Conservation (phyloP, 2,329 filamentous ascomycete species). For the Escovopsis sp. region DNA sequence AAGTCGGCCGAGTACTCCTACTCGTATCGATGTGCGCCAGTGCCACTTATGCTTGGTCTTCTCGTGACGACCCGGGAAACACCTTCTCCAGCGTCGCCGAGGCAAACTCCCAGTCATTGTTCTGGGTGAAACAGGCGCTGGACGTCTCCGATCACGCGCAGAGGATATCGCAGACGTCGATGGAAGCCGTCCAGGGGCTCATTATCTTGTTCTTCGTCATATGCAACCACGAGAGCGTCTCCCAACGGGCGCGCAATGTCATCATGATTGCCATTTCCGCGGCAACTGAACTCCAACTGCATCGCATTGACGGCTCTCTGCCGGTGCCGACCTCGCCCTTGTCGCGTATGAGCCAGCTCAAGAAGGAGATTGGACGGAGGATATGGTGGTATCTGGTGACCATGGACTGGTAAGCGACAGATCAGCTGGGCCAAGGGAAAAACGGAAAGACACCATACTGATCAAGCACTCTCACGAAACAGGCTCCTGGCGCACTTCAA, state of each 20-base stretch:
- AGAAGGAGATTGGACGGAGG: constrained; percentile 24
- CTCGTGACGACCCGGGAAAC: constrained; percentile 12
- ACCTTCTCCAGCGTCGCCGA: constrained; percentile 14
- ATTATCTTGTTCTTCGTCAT: constrained; percentile 23
- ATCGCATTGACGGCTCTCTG: constrained; percentile 23
- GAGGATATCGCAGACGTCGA: constrained; percentile 12
- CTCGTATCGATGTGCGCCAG: constrained; percentile 17
- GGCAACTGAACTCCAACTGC: constrained; percentile 21
- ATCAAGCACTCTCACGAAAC: not conserved
- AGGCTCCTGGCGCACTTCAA: constrained; percentile 24
- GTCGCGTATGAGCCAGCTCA: constrained; percentile 12
- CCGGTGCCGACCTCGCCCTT: constrained; percentile 7
- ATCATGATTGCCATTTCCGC: constrained; percentile 15
- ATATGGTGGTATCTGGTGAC: constrained; percentile 30
- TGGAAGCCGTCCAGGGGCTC: constrained; percentile 24
- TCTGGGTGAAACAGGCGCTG: constrained; percentile 21
- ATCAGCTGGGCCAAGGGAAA: too few relatives aligned
- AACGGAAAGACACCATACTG: too few relatives aligned
- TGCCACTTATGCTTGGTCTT: constrained; percentile 18
- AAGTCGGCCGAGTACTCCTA: constrained; percentile 14
- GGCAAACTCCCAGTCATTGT: constrained; percentile 14
- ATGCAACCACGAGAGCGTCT: constrained; percentile 24
- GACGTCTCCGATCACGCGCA: constrained; percentile 22
- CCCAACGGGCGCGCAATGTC: constrained; percentile 17
- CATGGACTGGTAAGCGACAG: constrained; percentile 22